These are phyloP conservation scores for Ascochyta pisi DNA, from an alignment of 2,329 filamentous ascomycete species.

Conservation along the genomic window DNA sequence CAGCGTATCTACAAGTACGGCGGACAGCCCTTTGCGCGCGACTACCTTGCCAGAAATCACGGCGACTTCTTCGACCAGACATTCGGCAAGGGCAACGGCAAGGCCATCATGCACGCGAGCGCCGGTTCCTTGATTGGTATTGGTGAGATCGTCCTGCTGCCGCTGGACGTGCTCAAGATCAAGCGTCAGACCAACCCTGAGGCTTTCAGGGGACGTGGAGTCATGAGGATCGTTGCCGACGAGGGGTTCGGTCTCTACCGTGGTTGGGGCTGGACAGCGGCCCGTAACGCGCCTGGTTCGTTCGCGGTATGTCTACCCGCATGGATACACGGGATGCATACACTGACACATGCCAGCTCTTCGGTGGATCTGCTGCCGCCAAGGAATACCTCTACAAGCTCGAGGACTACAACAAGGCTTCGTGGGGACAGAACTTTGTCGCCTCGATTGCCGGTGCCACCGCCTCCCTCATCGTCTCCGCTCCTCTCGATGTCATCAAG, in stretches of 20 bases:
- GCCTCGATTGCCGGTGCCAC: conserved; percentile 95
- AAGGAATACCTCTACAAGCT: conserved; percentile 95
- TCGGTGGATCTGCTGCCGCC: conserved; percentile 94
- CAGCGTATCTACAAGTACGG: conserved; percentile 99
- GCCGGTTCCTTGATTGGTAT: conserved; percentile 96
- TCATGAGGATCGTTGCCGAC: conserved; percentile 87
- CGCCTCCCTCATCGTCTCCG: conserved; percentile 94
- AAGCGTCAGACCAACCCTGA: conserved; percentile 99
- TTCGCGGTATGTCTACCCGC: conserved; percentile 75
- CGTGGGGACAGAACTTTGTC: conserved; percentile 96
- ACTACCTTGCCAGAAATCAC: conserved; percentile 83
- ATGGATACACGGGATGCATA: neutral
- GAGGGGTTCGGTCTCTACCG: conserved; percentile 96
- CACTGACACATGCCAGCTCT: conserved; percentile 67
- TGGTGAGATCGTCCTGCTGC: conserved; percentile 93
- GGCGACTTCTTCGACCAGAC: conserved; percentile 82
- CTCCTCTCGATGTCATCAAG: conserved; percentile 98
- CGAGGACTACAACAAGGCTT: conserved; percentile 91
- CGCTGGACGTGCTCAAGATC: conserved; percentile 97
- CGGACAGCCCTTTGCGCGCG: conserved; percentile 91
- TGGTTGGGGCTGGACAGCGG: conserved; percentile 97
- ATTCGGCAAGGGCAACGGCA: conserved; percentile 96
- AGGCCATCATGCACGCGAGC: conserved; percentile 97
- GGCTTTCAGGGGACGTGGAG: conserved; percentile 91
- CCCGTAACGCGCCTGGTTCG: conserved; percentile 93